Evolutionary conservation across 2,329 filamentous ascomycete genomes (phyloP), one percentile per base, ranked within the genome.

Genomic region (Trichoderma afroharzianum): DNA sequence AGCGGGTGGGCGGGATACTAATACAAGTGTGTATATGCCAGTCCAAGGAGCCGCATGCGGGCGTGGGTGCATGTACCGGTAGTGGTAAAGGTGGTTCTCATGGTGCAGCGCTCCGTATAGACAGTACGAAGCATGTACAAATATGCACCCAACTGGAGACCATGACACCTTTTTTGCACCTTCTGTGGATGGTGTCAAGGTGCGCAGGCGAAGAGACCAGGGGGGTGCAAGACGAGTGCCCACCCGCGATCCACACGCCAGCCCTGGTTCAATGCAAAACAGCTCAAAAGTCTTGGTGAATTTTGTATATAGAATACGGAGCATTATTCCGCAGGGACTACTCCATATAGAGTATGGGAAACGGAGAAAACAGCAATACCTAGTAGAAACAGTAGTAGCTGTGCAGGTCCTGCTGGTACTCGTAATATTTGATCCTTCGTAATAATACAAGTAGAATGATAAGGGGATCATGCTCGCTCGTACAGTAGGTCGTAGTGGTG

Each of bases 211-310:
- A 71, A 50, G 43, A n/a, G 61, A 39, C 68, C 58, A 55, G 61
- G 68, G 68, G 68, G 50, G 68, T 43, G 39, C 32, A 58, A 36
- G 50, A 39, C 43, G 43, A 50, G 43, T 50, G 63, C 50, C 63
- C 55, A 62, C 70, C 18, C 43, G 53, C 18, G 63, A 63, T 71
- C 70, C 63, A 68, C 70, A 53, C 63, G 47, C 11, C 33, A 36
- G 63, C 70, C 70, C 70, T 63, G 39, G 70, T 59, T 59, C 58
- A 66, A 71, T 68, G 63, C 70, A 71, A 71, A 68, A 71, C 63
- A 68, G 43, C 63, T 63, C 64, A 50, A 58, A 58, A 39, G 58
- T 50, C 36, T 55, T 39, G 63, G 63, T 63, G 70, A 67, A 61
- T 68, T 62, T 12, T 32, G 28, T 58, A 58, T 61, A 68, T 28